Evolutionary conservation across 176 grass and related monocot species (phyloP), one percentile per base, ranked within the genome.

Genomic region (Bonia amplexicaulis): DNA sequence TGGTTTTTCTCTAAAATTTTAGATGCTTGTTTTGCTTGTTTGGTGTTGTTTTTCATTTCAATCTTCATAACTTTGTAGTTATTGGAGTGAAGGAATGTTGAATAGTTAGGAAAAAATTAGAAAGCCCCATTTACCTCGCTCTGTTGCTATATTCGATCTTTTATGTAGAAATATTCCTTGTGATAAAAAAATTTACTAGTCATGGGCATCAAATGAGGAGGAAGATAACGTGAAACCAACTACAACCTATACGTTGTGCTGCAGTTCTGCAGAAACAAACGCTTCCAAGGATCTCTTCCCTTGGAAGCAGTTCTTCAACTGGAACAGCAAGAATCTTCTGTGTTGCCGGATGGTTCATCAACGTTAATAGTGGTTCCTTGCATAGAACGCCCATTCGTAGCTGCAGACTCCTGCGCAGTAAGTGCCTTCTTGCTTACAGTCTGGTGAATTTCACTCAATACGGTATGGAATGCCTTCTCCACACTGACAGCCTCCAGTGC

Each of bases 401-500:
- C 48, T 9, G 74, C 83, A 10, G 92, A 88, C 62, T 89, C 83
- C 41, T 93, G 83, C 0, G 89, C 86, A 15, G 89, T 83, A 31
- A 93, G 92, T 49, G 89, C 86, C 71, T 93, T 93, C 76, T 88
- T 93, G 79, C 83, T 94, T 9, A 94, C 84, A 26, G 79, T 94
- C 64, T 94, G 89, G 39, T 91, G 89, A 72, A 94, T 94, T 87
- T 89, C 92, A 8, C 86, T 84, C 49, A 89, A 14, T 46, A 89
- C 57, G 12, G 86, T 89, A 12, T 91, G 92, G 31, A 91, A 91
- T 6, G 92, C 92, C 80, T 84, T 94, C 86, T 94, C 89, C 31
- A 94, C 73, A 49, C 91, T 94, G 72, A 81, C 4, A 7, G 92
- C 89, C 67, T 91, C 89, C 79, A 91, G 29, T 7, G 92, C 89